phyloP scores from a whole-genome alignment of 2,329 filamentous ascomycete genomes.

The Cercospora beticola region DNA sequence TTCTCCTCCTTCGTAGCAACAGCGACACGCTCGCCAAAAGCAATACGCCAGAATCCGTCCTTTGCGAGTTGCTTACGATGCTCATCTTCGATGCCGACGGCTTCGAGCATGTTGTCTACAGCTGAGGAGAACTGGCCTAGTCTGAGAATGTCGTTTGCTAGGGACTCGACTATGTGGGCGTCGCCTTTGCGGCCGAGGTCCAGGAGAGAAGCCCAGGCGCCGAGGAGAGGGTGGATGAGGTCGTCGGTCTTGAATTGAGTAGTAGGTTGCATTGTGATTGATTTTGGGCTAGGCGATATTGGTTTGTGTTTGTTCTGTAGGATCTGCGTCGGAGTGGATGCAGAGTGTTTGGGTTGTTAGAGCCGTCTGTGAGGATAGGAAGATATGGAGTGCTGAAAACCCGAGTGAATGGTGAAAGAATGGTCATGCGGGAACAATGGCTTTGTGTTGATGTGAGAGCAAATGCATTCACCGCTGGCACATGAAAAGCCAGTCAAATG shows the following conservation, averaged over 20 bases:
- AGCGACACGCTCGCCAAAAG: not conserved
- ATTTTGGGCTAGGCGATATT: not conserved
- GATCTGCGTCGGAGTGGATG: not conserved
- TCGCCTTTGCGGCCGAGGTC: slow-evolving; percentile 4
- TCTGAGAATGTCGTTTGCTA: not conserved
- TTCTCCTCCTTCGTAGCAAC: not conserved
- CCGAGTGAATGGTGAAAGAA: not conserved
- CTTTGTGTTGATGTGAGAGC: not conserved
- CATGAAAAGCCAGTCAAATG: not conserved
- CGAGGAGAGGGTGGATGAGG: not conserved
- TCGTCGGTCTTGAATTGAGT: not conserved
- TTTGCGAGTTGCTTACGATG: not conserved
- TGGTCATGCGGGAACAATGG: not conserved
- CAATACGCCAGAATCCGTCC: not conserved
- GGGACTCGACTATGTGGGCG: not conserved
- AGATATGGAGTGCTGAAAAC: not conserved
- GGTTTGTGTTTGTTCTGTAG: not conserved
- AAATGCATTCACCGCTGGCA: not conserved
- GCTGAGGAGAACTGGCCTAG: not conserved
- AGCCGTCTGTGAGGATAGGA: no score
- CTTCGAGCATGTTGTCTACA: not conserved
- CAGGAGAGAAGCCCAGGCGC: not conserved
- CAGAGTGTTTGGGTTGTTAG: not conserved
- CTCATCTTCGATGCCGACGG: not conserved
- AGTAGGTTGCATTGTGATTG: not conserved